Base-by-base conservation (phyloP, 2,329 filamentous ascomycete genomes). In the Fusarium redolens region DNA sequence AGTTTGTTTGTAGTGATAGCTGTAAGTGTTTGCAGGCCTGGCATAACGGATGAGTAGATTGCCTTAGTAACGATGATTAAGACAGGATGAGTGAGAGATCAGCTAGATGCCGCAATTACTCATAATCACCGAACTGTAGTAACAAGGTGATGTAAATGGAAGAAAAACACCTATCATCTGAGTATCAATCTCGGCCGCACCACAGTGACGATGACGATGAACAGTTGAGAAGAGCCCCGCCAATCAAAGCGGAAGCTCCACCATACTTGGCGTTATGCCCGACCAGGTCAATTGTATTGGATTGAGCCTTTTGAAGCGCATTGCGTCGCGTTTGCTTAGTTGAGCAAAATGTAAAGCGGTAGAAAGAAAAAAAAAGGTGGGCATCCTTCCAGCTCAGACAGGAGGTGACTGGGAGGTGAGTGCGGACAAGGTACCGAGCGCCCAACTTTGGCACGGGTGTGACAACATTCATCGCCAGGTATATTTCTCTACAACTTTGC, bases 171-270 rank as follows among this genome's bases (percentile, higher is more conserved):
- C 45, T 18, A 61, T 65, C 58, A 51, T 44, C 30, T 43, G 33
- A 61, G 61, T 31, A 51, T 68, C 64, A 45, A 48, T 69, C 44
- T 74, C 67, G 68, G 71, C 60, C 63, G 71, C 64, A 72, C 48
- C 71, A 50, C 33, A 65, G 70, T 52, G 54, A 72, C 62, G 77
- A 79, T 78, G 78, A 79, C 78, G 78, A 79, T 79, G 67, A 62
- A 63, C 50, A 72, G 44, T 66, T 67, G 71, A 56, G 51, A 63
- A 44, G 47, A 67, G 68, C 62, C 71, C 73, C 77, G 70, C 77
- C 77, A 77, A 78, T 75, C 72, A 74, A 37, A 64, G 68, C 52
- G 50, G 41, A 65, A 69, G 60, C 74, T 51, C 77, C 77, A 77
- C 77, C 72, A 69, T 73, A 72, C 75, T 76, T 75, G 72, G 77